Evolutionary conservation across 495 filamentous ascomycete species (phyloP).

Genomic region (Bryoglossum gracile): DNA sequence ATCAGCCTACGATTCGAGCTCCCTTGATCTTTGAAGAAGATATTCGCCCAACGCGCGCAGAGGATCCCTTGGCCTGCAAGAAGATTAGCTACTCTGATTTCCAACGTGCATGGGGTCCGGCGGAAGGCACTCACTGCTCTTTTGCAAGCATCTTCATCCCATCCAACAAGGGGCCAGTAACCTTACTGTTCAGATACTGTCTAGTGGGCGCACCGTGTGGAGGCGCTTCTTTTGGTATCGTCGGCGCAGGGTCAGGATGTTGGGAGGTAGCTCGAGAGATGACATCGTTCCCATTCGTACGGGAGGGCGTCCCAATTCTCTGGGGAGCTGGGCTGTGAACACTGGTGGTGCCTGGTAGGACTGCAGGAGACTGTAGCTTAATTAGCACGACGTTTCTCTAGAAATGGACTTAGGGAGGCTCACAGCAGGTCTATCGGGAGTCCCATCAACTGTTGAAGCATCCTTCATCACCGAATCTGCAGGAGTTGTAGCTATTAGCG

Average conservation of each 20-base stretch:
- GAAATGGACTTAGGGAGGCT: not conserved
- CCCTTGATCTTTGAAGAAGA: slow-evolving; percentile 71
- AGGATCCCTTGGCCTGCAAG: slow-evolving; percentile 67
- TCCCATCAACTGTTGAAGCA: slow-evolving; percentile 27
- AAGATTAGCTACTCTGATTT: slow-evolving; percentile 4
- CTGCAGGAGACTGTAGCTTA: slow-evolving; percentile 17
- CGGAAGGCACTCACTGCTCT: slow-evolving; percentile 58
- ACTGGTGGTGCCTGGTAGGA: slow-evolving; percentile 9
- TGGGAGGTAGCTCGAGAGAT: slow-evolving; percentile 38
- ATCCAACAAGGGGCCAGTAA: slow-evolving; percentile 77
- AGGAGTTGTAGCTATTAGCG: not conserved
- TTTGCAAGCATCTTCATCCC: slow-evolving; percentile 85
- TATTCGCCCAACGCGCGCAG: slow-evolving; percentile 81
- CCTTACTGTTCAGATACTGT: slow-evolving; percentile 82
- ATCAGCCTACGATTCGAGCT: slow-evolving; percentile 44
- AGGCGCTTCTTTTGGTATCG: slow-evolving; percentile 45
- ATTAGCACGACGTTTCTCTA: slow-evolving; percentile 2
- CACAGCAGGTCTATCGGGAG: slow-evolving; percentile 21
- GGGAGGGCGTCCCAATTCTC: slow-evolving; percentile 22
- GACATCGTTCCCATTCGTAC: slow-evolving; percentile 22
- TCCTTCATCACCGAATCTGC: slow-evolving; percentile 15
- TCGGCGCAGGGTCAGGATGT: slow-evolving; percentile 38
- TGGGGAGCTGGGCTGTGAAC: slow-evolving; percentile 24
- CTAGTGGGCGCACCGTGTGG: slow-evolving; percentile 79
- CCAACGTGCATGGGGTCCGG: not conserved